A percentile compares a stretch with the other conserved stretches of the same genome.
Evolutionary conservation across 164 flowering plant genomes (phyloP).

Genomic region (Chimonanthus praecox): DNA sequence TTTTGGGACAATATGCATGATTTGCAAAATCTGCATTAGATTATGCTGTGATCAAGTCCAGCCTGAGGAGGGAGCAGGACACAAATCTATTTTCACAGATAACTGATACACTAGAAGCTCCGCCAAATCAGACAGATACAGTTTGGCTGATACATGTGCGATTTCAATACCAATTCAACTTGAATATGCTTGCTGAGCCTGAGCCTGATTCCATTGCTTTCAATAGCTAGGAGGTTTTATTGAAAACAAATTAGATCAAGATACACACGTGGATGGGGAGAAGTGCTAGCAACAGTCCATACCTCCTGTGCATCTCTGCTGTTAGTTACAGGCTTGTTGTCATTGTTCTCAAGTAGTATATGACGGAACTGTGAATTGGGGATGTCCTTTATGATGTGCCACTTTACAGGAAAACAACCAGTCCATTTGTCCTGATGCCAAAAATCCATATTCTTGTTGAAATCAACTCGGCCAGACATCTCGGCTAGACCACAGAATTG

Average conservation of each 20-base stretch:
- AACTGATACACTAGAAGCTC: not conserved
- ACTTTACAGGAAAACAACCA: constrained; percentile 74
- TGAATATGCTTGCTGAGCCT: not conserved
- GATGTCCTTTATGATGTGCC: constrained; percentile 79
- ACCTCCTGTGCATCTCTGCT: constrained; percentile 86
- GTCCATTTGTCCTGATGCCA: constrained; percentile 95
- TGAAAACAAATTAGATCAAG: not conserved
- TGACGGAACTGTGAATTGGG: constrained; percentile 69
- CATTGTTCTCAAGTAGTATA: constrained; percentile 67
- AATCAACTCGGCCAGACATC: constrained; percentile 72
- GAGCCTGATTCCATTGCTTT: no score
- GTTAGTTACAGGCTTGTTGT: constrained; percentile 70
- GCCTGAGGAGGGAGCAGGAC: no score
- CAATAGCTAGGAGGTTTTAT: not conserved
- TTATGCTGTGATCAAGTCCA: no score
- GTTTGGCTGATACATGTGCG: not conserved
- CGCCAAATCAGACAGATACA: no score
- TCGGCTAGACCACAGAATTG: constrained; percentile 88
- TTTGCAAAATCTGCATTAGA: no score
- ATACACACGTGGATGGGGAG: not conserved
- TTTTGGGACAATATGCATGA: no score
- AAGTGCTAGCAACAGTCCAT: not conserved
- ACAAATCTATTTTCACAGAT: not conserved
- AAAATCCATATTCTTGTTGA: constrained; percentile 58
- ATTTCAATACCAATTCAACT: not conserved